Conservation (phyloP, 495 filamentous ascomycete genomes). For the Echria macrotheca region DNA sequence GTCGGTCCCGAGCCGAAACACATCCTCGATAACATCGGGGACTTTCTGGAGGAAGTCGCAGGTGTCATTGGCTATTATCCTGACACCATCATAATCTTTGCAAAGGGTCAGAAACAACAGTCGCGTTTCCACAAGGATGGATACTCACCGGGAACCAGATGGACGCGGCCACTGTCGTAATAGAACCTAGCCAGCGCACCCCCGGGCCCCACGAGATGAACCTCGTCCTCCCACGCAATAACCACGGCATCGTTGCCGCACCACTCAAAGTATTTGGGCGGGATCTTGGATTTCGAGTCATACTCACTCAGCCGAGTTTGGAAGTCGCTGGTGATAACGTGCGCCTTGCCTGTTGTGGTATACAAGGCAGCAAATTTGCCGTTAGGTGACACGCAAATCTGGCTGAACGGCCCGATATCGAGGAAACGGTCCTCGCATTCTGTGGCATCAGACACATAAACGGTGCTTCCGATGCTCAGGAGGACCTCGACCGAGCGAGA, state of each 20-base stretch:
- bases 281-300: constrained; percentile 77
- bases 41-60: constrained; percentile 96
- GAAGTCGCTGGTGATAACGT: constrained; percentile 93
- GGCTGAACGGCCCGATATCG: constrained; percentile 85
- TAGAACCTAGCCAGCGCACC: constrained; percentile 76
- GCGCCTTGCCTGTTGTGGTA: constrained; percentile 76
- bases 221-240: constrained; percentile 95
- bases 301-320: constrained; percentile 88
- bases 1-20: constrained; percentile 81
- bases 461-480: constrained; percentile 75
- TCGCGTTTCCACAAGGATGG: constrained; percentile 40
- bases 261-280: constrained; percentile 86
- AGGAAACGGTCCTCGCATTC: constrained; percentile 88
- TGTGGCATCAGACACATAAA: constrained; percentile 78
- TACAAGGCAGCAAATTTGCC: constrained; percentile 84
- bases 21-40: constrained; percentile 77
- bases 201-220: constrained; percentile 87
- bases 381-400: constrained; percentile 84
- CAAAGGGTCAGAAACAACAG: constrained; percentile 47
- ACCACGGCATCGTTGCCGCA: constrained; percentile 94
- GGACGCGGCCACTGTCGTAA: constrained; percentile 78
- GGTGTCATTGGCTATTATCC: constrained; percentile 81
- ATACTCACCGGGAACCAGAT: constrained; percentile 71
- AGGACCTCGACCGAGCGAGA: constrained; percentile 95
- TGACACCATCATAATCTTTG: constrained; percentile 81